A percentile compares a stretch with the other conserved stretches of the same genome.
Evolutionary conservation across 2,329 filamentous ascomycete genomes (phyloP).

Genomic region (Orbilia oligospora): DNA sequence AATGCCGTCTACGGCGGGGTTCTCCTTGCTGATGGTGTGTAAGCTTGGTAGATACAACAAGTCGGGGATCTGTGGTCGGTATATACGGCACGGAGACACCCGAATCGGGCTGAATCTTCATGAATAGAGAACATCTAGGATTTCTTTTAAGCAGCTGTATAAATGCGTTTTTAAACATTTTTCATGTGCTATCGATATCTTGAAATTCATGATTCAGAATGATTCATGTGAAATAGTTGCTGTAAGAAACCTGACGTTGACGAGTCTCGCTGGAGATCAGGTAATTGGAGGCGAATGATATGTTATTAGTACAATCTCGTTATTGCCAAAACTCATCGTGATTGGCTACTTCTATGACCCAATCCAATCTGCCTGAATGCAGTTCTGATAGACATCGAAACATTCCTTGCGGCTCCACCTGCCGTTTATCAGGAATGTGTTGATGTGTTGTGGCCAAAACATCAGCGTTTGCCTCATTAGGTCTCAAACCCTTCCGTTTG

Average conservation of each 20-base stretch:
- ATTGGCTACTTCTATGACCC: constrained; percentile 2
- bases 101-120: constrained; percentile 12
- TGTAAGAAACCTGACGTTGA: not conserved
- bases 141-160: no score
- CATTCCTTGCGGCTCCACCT: constrained; percentile 18
- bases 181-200: not conserved
- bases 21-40: constrained; percentile 22
- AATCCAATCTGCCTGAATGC: constrained; percentile 16
- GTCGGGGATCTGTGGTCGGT: constrained; percentile 1
- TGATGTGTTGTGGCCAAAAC: constrained; percentile 9
- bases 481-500: constrained; percentile 54
- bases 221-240: constrained; percentile 5
- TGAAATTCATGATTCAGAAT: constrained; percentile 13
- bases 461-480: constrained; percentile 38
- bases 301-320: not conserved
- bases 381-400: not conserved
- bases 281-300: constrained; percentile 8
- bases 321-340: not conserved
- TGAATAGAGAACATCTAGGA: not conserved
- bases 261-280: not conserved
- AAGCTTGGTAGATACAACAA: not conserved
- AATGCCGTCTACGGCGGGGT: not conserved
- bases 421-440: constrained; percentile 21
- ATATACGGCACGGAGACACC: constrained; percentile 25
- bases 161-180: not conserved